A percentile compares a stretch with the other conserved stretches of the same genome.
These are phyloP conservation scores for Blastocystis sp. DNA, from an alignment of 352 stramenopile genomes.

Conservation along the genomic window DNA sequence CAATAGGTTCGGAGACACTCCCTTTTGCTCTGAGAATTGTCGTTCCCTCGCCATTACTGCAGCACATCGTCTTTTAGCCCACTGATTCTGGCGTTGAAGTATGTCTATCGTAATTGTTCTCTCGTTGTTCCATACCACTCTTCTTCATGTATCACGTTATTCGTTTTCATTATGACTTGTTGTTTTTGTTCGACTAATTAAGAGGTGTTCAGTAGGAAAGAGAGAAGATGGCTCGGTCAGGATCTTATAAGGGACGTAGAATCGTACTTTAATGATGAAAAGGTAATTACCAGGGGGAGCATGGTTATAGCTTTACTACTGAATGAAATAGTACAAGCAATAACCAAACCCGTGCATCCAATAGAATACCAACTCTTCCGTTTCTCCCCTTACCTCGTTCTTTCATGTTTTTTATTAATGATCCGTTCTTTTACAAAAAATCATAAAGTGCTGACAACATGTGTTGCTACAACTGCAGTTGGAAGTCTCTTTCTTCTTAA, in stretches of 20 bases:
- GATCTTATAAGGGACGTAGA: no score
- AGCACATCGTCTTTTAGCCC: conserved; percentile 46
- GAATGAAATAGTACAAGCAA: background rate
- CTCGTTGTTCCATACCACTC: conserved; percentile 1
- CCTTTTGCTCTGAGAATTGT: conserved; percentile 66
- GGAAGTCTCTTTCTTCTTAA: background rate
- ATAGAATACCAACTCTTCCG: background rate
- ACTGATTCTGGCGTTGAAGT: background rate
- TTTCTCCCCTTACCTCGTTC: background rate
- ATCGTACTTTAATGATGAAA: no score
- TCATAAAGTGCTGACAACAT: conserved; percentile 53
- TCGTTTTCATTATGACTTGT: background rate
- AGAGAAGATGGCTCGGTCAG: no score
- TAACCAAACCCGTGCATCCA: background rate
- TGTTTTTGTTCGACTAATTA: background rate
- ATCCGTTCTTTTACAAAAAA: conserved; percentile 1
- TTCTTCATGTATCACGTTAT: conserved; percentile 11
- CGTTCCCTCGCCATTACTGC: conserved; percentile 28
- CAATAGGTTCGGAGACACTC: conserved; percentile 47
- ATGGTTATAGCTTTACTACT: no score
- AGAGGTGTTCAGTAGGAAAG: background rate
- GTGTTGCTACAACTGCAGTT: background rate
- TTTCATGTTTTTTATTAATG: conserved; percentile 21
- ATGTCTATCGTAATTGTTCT: conserved; percentile 10
- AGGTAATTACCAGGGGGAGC: no score